Percentiles rank a stretch among this genome's conserved stretches.
Evolutionary conservation across 1,139 yeast species (phyloP).

Genomic region (Sugiyamaella castrensis): DNA sequence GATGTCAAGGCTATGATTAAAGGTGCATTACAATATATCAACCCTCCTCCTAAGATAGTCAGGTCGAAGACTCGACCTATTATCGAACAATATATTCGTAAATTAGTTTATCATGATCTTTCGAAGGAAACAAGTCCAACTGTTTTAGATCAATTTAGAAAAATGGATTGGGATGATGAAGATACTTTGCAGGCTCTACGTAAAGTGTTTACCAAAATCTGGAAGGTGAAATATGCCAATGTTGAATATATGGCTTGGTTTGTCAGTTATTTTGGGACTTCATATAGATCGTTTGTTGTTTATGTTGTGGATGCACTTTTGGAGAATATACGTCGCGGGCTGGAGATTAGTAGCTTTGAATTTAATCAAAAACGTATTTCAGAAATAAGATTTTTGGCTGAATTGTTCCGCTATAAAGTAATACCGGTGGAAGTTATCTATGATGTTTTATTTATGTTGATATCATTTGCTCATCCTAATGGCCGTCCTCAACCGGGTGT

Average conservation of each 20-base stretch:
- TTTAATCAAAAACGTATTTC: conserved; percentile 62
- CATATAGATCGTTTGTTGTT: conserved; percentile 39
- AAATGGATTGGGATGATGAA: conserved; percentile 49
- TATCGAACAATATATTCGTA: conserved; percentile 36
- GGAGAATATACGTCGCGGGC: conserved; percentile 61
- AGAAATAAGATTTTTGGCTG: conserved; percentile 58
- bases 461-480: conserved; percentile 66
- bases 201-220: conserved; percentile 60
- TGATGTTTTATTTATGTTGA: conserved; percentile 55
- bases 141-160: conserved; percentile 44
- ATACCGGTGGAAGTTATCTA: conserved; percentile 48
- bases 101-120: conserved; percentile 47
- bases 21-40: conserved; percentile 55
- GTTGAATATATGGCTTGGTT: conserved; percentile 51
- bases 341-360: conserved; percentile 63
- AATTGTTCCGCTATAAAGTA: conserved; percentile 51
- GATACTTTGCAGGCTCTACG: conserved; percentile 44
- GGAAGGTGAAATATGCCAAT: conserved; percentile 57
- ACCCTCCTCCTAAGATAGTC: conserved; percentile 49
- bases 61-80: conserved; percentile 26
- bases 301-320: conserved; percentile 60
- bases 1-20: conserved; percentile 60
- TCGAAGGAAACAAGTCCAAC: conserved; percentile 38
- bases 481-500: conserved; percentile 51
- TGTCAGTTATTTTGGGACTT: conserved; percentile 41